A percentile compares a stretch with the other conserved stretches of the same genome.
phyloP scores from a whole-genome alignment of 495 filamentous ascomycete genomes.

The Neurospora sp. region DNA sequence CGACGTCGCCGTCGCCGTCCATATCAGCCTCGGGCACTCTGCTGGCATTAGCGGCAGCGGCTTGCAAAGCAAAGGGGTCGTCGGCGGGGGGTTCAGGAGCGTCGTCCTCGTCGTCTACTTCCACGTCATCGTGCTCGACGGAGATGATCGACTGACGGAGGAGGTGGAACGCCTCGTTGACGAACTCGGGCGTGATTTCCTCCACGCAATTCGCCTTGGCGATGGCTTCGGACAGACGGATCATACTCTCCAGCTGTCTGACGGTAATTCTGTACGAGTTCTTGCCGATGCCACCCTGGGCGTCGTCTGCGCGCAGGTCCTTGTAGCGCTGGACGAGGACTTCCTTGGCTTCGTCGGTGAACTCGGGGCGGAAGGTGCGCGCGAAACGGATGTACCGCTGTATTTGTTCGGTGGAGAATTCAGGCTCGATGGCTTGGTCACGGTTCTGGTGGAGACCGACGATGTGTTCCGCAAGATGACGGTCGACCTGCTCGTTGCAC shows the following conservation, averaged over 20 bases:
- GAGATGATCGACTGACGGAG: conserved; percentile 90
- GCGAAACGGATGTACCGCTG: conserved; percentile 98
- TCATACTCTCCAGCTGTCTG: conserved; percentile 88
- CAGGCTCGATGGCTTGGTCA: conserved; percentile 80
- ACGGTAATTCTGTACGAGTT: conserved; percentile 97
- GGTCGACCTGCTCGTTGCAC: conserved; percentile 84
- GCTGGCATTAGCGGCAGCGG: conserved; percentile 28
- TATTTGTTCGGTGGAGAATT: conserved; percentile 92
- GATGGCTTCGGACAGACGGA: conserved; percentile 88
- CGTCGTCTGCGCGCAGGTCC: conserved; percentile 86
- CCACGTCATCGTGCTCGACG: conserved; percentile 95
- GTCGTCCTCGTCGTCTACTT: conserved; percentile 82
- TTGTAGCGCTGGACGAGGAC: conserved; percentile 91
- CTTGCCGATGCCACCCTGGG: conserved; percentile 83
- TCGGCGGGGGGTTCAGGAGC: conserved; percentile 28
- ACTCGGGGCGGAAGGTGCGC: conserved; percentile 85
- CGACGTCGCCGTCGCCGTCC: conserved; percentile 59
- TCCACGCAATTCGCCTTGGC: conserved; percentile 96
- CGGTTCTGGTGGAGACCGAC: conserved; percentile 87
- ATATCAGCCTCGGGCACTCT: conserved; percentile 7
- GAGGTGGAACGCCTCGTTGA: conserved; percentile 82
- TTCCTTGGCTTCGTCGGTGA: conserved; percentile 75
- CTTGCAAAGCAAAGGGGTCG: conserved; percentile 25
- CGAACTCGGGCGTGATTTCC: conserved; percentile 74
- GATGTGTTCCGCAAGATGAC: conserved; percentile 86